These are phyloP conservation scores for Ramaria sp. DNA, from an alignment of 768 basidiomycete genomes.

Conservation along the genomic window DNA sequence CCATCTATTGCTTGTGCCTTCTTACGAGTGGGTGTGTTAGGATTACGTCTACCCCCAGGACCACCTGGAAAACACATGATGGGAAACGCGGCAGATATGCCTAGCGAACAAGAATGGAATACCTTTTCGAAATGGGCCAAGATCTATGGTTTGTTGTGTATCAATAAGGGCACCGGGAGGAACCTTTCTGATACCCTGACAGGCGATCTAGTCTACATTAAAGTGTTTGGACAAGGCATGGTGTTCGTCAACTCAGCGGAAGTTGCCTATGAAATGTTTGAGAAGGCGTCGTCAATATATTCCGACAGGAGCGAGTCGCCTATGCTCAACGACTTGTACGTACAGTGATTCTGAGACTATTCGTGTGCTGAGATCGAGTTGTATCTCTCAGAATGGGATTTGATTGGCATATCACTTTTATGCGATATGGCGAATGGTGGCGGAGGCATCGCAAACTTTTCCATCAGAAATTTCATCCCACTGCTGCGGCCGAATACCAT, in stretches of 20 bases:
- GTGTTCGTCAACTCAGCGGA: conserved; percentile 18
- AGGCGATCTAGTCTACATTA: conserved; percentile 7
- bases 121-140: conserved; percentile 16
- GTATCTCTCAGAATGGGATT: conserved; percentile 23
- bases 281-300: conserved; percentile 18
- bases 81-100: conserved; percentile 18
- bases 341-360: neutral
- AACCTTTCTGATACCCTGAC: neutral
- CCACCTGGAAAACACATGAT: conserved; percentile 17
- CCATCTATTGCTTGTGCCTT: too few relatives aligned
- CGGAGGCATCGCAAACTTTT: conserved; percentile 26
- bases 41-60: conserved; percentile 18
- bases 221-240: neutral
- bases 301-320: conserved; percentile 17
- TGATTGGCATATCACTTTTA: conserved; percentile 27
- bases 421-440: conserved; percentile 29
- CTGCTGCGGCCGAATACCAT: conserved; percentile 19
- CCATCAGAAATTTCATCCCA: conserved; percentile 25
- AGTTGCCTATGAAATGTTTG: conserved; percentile 20
- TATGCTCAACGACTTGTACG: conserved; percentile 5
- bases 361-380: neutral
- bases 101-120: conserved; percentile 14
- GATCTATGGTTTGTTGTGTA: conserved; percentile 11
- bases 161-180: neutral
- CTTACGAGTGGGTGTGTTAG: neutral